Evolutionary conservation across 164 flowering plant species (phyloP), one percentile per base, ranked within the genome.

Genomic region (Berberis thunbergii): DNA sequence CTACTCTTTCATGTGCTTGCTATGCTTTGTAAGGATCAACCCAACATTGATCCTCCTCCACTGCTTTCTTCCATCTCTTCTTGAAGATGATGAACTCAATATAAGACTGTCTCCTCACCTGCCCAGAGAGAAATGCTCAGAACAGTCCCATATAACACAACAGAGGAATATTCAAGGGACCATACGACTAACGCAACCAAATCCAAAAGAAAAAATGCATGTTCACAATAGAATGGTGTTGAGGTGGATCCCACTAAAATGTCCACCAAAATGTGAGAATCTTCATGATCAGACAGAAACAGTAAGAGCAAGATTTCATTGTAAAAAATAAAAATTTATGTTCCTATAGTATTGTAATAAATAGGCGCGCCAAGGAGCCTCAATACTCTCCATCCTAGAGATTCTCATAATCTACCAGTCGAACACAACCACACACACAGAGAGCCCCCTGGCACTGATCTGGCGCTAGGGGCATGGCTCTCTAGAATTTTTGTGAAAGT

Each of bases 31-130:
- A 87, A 4, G 88, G 93, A 79, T 94, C 91, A 9, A 67, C 70
- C 96, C 96, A 94, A 68, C 99, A 94, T 61, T 71, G 62, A 60
- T 89, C 99, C 40, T 84, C 75, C 74, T 78, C 57, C 9, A 73
- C 84, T 1, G 99, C 95, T 4, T 77, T 62, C 42, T 70, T 68
- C 99, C 99, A 94, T 74, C 99, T 79, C 10, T 69, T 63, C 63
- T 62, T 67, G 73, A 94, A 94, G n/a, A 79, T 73, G 72, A 68
- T 72, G 81, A 89, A 80, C 61, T 94, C 97, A 38, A 58, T 61
- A 58, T 59, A 83, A 3, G 99, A 91, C 64, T 78, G 89, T 61
- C 61, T 70, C 72, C 99, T 81, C 42, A 94, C 96, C 97, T 93
- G 84, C 59, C 11, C 46, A 26, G 4, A 0, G 60, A 53, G 9